These are phyloP conservation scores for Clausena lansium DNA, from an alignment of 345 rosid species.

Conservation along the genomic window DNA sequence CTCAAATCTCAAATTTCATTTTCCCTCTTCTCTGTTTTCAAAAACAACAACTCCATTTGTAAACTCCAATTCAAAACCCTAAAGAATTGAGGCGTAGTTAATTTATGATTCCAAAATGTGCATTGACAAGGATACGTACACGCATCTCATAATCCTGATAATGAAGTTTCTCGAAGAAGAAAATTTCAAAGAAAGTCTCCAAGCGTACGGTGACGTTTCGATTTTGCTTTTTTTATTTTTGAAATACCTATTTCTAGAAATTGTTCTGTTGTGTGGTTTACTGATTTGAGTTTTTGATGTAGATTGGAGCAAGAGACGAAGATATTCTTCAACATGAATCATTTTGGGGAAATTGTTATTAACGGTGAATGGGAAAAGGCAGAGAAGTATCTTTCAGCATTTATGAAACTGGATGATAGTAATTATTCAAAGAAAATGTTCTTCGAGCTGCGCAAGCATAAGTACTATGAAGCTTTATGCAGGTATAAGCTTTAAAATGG, in stretches of 20 bases:
- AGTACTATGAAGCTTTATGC: constrained; percentile 7
- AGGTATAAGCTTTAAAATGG: not conserved
- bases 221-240: not conserved
- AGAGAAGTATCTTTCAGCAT: constrained; percentile 36
- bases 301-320: constrained; percentile 41
- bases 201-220: not conserved
- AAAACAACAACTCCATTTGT: not conserved
- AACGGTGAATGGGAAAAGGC: constrained; percentile 33
- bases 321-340: constrained; percentile 27
- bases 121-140: not conserved
- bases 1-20: not conserved
- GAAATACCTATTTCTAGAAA: not conserved
- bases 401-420: constrained; percentile 27
- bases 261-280: not conserved
- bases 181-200: not conserved
- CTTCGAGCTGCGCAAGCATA: constrained; percentile 25
- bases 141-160: constrained; percentile 4
- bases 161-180: constrained; percentile 3
- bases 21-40: not conserved
- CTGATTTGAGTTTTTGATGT: not conserved
- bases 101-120: not conserved
- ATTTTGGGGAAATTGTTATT: constrained; percentile 20
- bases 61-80: not conserved
- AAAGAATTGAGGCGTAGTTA: not conserved
- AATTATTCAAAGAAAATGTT: constrained; percentile 31